Percentiles rank a stretch among this genome's conserved stretches.
Evolutionary conservation across 164 flowering plant species (phyloP).

Genomic region (Liriodendron chinense): DNA sequence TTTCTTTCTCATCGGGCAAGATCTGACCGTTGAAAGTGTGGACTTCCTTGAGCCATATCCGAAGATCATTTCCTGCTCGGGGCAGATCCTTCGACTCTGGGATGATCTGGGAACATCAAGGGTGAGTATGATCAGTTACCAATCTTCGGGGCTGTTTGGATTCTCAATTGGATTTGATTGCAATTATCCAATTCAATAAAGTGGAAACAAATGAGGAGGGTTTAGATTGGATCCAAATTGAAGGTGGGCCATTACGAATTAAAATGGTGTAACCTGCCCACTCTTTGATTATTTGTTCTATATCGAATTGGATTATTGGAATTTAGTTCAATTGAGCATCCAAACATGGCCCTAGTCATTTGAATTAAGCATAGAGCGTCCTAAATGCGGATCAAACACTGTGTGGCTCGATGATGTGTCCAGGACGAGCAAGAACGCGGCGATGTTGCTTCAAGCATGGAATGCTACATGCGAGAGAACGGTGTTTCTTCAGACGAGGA

Average conservation of each 20-base stretch:
- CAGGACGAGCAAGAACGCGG: constrained; percentile 39
- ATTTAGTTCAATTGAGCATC: neutral
- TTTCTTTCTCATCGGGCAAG: too few relatives aligned
- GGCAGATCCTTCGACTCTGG: constrained; percentile 23
- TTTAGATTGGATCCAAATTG: constrained; percentile 11
- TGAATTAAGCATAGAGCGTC: neutral
- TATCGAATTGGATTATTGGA: neutral
- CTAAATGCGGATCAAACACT: too few relatives aligned
- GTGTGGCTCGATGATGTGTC: too few relatives aligned
- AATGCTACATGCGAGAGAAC: constrained; percentile 24
- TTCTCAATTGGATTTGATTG: too few relatives aligned
- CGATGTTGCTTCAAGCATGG: constrained; percentile 30
- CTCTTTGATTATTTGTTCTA: constrained; percentile 23
- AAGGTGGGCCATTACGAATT: constrained; percentile 24
- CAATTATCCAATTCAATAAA: constrained; percentile 3
- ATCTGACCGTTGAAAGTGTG: too few relatives aligned
- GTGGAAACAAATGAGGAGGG: constrained; percentile 15
- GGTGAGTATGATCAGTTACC: too few relatives aligned
- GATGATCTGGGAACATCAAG: too few relatives aligned
- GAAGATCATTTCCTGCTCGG: constrained; percentile 28
- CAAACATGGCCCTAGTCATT: neutral
- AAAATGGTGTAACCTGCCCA: constrained; percentile 32
- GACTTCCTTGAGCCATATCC: constrained; percentile 18
- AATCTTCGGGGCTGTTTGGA: too few relatives aligned
- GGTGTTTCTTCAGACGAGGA: constrained; percentile 10